Conservation (phyloP, 306 rosid species). For the Pyrus betulifolia region DNA sequence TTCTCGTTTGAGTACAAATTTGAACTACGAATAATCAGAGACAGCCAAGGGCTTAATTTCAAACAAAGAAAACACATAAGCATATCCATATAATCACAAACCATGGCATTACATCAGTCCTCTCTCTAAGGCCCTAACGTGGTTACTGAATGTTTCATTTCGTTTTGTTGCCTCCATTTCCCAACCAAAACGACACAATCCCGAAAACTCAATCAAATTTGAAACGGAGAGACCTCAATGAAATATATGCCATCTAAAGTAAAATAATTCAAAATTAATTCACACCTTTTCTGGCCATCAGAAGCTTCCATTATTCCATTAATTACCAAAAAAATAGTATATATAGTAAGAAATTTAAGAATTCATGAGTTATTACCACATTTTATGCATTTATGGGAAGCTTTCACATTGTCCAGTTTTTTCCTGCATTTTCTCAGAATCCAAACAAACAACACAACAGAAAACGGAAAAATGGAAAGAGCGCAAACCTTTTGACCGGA, state of each 20-base stretch:
- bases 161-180: not conserved
- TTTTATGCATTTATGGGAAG: not conserved
- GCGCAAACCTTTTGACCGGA: constrained; percentile 63
- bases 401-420: not conserved
- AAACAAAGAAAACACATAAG: not conserved
- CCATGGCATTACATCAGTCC: not conserved
- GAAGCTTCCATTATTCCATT: too few relatives aligned
- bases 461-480: not conserved
- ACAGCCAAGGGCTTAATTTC: not conserved
- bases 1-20: not conserved
- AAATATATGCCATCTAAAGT: too few relatives aligned
- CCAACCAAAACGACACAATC: not conserved
- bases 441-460: not conserved
- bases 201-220: not conserved
- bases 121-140: not conserved
- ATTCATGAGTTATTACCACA: not conserved
- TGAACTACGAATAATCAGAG: not conserved
- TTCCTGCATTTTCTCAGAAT: not conserved
- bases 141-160: not conserved
- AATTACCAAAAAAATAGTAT: too few relatives aligned
- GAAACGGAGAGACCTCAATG: not conserved
- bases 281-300: too few relatives aligned
- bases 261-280: too few relatives aligned
- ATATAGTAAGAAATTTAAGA: too few relatives aligned
- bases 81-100: not conserved